Conservation (phyloP, 768 basidiomycete species). For the Grammothele lineata region DNA sequence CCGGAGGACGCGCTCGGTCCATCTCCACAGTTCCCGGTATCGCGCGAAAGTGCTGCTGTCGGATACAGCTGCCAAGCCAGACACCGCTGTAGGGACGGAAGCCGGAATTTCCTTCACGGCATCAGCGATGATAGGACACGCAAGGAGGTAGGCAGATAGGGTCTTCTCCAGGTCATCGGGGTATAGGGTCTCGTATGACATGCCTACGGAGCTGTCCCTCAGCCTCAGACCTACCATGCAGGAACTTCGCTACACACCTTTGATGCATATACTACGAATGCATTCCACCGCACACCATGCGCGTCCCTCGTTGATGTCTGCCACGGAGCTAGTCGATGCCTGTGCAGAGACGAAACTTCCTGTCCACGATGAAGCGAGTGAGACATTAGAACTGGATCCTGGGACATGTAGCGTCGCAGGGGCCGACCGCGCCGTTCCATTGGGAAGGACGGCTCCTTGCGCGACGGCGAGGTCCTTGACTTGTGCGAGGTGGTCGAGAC, state of each 20-base stretch:
- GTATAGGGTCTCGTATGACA: constrained; percentile 64
- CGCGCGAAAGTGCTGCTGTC: constrained; percentile 53
- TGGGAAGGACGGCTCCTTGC: constrained; percentile 47
- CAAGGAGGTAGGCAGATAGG: constrained; percentile 51
- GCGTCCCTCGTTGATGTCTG: constrained; percentile 64
- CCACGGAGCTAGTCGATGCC: constrained; percentile 34
- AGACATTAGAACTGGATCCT: constrained; percentile 34
- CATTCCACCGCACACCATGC: constrained; percentile 72
- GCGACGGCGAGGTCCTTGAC: constrained; percentile 52
- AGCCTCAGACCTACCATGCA: not conserved
- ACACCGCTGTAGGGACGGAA: constrained; percentile 21
- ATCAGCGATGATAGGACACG: constrained; percentile 49
- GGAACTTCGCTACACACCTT: not conserved
- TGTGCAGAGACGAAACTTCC: constrained; percentile 45
- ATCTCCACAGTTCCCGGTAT: constrained; percentile 83
- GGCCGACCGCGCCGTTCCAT: constrained; percentile 38
- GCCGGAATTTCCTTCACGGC: constrained; percentile 42
- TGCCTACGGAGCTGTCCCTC: constrained; percentile 43
- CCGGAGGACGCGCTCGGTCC: constrained; percentile 79
- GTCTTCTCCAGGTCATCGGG: constrained; percentile 46
- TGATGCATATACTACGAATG: constrained; percentile 63
- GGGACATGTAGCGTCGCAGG: constrained; percentile 34
- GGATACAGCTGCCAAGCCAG: constrained; percentile 24
- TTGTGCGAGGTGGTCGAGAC: constrained; percentile 52
- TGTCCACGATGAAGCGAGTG: constrained; percentile 39